Evolutionary conservation across 768 basidiomycete species (phyloP).

Genomic region (Termitomyces sp.): DNA sequence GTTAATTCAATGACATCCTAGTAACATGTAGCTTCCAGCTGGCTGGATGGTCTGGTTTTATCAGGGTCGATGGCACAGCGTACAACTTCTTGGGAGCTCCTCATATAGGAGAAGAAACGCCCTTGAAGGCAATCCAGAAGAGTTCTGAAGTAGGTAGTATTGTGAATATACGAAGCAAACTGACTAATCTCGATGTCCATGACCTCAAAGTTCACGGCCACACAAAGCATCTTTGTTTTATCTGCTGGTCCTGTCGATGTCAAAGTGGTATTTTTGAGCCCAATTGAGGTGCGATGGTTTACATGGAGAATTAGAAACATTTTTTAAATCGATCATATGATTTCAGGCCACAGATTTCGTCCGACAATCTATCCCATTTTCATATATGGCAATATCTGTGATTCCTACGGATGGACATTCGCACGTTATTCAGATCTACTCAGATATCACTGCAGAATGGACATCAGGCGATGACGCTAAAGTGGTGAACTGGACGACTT

Average conservation of each 20-base stretch:
- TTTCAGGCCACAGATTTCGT: constrained; percentile 51
- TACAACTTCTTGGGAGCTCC: constrained; percentile 57
- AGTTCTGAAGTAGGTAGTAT: constrained; percentile 37
- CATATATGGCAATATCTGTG: constrained; percentile 49
- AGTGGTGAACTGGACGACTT: constrained; percentile 50
- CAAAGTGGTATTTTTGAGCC: constrained; percentile 58
- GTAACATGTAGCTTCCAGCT: constrained; percentile 28
- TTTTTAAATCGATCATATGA: background rate
- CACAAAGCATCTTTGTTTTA: constrained; percentile 58
- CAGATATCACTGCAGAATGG: constrained; percentile 52
- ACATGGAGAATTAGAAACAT: background rate
- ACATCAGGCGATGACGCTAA: constrained; percentile 10
- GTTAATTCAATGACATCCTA: background rate
- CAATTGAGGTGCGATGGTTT: constrained; percentile 46
- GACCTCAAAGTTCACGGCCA: constrained; percentile 54
- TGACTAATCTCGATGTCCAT: background rate
- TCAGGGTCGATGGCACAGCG: constrained; percentile 50
- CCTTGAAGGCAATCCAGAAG: constrained; percentile 49
- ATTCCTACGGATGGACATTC: constrained; percentile 41
- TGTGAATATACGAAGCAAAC: background rate
- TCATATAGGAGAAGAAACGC: constrained; percentile 35
- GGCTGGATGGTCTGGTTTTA: constrained; percentile 60
- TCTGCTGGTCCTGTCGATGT: constrained; percentile 61
- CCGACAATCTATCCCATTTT: constrained; percentile 58
- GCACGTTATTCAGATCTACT: constrained; percentile 51